Percentiles rank a stretch among this genome's conserved stretches.
These are phyloP conservation scores for Exutisphaerella laricina DNA, from an alignment of 2,329 filamentous ascomycete species.

Conservation along the genomic window DNA sequence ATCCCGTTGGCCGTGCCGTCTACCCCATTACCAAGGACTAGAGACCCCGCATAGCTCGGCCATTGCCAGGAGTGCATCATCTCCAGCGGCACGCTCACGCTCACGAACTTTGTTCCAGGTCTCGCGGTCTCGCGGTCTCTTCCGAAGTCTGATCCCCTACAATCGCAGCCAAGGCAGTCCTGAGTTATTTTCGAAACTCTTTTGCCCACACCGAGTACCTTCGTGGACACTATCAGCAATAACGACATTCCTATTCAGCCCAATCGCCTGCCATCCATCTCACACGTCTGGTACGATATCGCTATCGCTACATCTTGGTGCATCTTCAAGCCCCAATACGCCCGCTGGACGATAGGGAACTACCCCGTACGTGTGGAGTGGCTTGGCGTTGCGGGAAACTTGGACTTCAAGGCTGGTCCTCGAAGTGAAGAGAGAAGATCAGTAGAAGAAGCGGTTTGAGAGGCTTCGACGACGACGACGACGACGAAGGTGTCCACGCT, in stretches of 20 bases:
- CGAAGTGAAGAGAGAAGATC: not conserved
- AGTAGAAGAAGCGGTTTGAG: not conserved
- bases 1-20: not conserved
- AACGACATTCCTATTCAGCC: slow-evolving; percentile 6
- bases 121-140: slow-evolving; percentile 1
- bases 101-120: slow-evolving; percentile 1
- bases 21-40: no score
- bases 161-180: slow-evolving; percentile 3
- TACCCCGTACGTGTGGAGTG: not conserved
- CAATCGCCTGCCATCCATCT: not conserved
- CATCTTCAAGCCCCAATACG: not conserved
- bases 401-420: not conserved
- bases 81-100: not conserved
- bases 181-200: slow-evolving; percentile 6
- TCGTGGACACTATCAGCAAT: slow-evolving; percentile 2
- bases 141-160: slow-evolving; percentile 1
- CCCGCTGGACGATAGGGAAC: slow-evolving; percentile 1
- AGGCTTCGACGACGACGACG: not conserved
- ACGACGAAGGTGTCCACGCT: slow-evolving; percentile 7
- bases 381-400: not conserved
- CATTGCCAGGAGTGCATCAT: not conserved
- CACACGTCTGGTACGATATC: not conserved
- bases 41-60: no score
- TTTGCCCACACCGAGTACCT: slow-evolving; percentile 3
- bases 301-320: slow-evolving; percentile 1